Base-by-base conservation (phyloP, 2,329 filamentous ascomycete species). In the Verticillium longisporum region DNA sequence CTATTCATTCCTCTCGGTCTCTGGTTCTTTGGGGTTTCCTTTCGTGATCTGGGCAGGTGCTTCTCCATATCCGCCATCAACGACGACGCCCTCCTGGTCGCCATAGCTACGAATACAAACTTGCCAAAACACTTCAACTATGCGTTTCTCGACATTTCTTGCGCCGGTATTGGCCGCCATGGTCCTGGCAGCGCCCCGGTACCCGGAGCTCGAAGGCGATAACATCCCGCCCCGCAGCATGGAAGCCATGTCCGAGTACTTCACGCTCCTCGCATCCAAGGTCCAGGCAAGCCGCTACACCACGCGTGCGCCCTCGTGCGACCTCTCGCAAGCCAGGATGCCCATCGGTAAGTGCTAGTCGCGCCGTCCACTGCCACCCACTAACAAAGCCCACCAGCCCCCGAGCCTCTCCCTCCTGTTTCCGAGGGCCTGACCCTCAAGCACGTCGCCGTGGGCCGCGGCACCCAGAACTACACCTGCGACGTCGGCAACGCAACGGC, bases 381-480 rank as follows among this genome's bases (percentile, higher is more conserved):
- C 69, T 72, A 67, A 74, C 66, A 63, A 69, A 67, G 70, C 71
- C 34, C 73, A 80, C 11, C 45, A 53, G 84, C 80, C 65, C 79
- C 85, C 55, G 79, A 79, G 6, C 77, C 83, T 15, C 81, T 96
- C 6, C 86, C 89, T 14, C 65, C 79, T 7, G 85, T 86, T 14
- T 76, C 84, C 0, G 66, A 78, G 6, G 89, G 88, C 61, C 78
- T 91, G 7, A 18, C 70, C 6, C 74, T 86, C 41, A 79, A 83
- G 70, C 75, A 80, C 74, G 82, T 89, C 64, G 80, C 79, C 61
- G 74, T 89, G 50, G 87, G 86, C 66, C 81, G 87, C 66, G 87
- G 87, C 61, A 82, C 86, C 68, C 87, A 89, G 69, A 97, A 97
- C 82, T 98, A 97, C 80, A 96, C 91, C 58, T 97, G 94, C 80